Conservation (phyloP, 148 eudicot species). For the Cornus controversa region DNA sequence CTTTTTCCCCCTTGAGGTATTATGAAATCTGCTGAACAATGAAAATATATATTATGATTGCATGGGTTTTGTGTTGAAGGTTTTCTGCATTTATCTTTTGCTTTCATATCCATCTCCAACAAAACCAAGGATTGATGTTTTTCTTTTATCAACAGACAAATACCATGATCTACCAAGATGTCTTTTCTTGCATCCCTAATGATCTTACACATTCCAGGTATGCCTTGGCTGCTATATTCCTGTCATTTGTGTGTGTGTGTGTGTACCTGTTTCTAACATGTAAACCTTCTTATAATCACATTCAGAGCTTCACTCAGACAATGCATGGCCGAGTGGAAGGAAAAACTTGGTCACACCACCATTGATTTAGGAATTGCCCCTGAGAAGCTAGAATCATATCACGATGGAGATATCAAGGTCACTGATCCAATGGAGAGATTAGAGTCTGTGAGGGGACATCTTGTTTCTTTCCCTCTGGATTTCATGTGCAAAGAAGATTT, state of each 20-base stretch:
- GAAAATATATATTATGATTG: not conserved
- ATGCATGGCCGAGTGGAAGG: conserved; percentile 80
- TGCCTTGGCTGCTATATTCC: not conserved
- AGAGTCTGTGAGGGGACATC: conserved; percentile 81
- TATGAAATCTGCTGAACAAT: not conserved
- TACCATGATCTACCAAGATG: conserved; percentile 97
- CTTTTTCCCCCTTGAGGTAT: not conserved
- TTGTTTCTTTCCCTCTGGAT: conserved; percentile 89
- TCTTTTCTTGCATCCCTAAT: conserved; percentile 90
- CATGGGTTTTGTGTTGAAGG: not conserved
- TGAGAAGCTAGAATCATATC: conserved; percentile 70
- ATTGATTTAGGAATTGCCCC: conserved; percentile 94
- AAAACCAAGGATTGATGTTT: not conserved
- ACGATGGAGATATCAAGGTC: conserved; percentile 64
- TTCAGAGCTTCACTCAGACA: conserved; percentile 80
- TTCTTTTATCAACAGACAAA: conserved; percentile 58
- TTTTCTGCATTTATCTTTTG: conserved; percentile 5
- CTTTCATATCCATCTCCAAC: not conserved
- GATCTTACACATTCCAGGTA: conserved; percentile 95
- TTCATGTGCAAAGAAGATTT: conserved; percentile 94
- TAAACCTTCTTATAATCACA: not conserved
- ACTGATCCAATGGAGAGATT: conserved; percentile 85
- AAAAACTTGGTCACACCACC: conserved; percentile 88
- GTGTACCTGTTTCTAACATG: not conserved
- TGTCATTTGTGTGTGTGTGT: not conserved